Evolutionary conservation across 495 filamentous ascomycete genomes (phyloP).

Genomic region (Sabuloglossum arenarium): DNA sequence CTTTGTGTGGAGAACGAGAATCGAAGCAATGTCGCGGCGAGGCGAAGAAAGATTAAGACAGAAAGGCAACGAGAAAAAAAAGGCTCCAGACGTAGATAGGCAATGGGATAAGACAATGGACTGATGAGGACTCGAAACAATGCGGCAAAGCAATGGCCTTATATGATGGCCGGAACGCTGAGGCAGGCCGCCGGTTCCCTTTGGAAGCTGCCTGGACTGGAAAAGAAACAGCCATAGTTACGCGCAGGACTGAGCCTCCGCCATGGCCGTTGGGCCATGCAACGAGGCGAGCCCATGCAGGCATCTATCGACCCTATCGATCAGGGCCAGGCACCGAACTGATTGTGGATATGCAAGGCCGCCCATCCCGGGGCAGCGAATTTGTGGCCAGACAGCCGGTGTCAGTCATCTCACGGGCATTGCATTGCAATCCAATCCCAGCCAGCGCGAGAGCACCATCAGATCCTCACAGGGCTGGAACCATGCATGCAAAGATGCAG

Average conservation of each 20-base stretch:
- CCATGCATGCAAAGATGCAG: neutral
- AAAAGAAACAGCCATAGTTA: neutral
- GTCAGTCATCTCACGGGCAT: neutral
- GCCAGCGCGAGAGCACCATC: neutral
- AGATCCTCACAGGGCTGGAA: neutral
- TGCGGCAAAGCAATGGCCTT: neutral
- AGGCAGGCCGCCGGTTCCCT: neutral
- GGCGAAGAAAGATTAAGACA: neutral
- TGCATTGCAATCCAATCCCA: neutral
- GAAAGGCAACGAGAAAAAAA: neutral
- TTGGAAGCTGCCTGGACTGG: neutral
- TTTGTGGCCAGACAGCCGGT: neutral
- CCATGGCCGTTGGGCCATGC: conserved; percentile 1
- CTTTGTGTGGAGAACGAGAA: neutral
- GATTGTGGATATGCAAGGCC: neutral
- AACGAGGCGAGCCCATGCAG: neutral
- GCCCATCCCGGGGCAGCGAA: neutral
- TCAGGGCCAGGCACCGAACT: neutral
- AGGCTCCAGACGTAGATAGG: neutral
- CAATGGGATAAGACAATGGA: neutral
- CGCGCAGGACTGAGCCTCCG: neutral
- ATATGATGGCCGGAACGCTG: neutral
- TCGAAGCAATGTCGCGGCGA: neutral
- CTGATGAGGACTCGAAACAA: neutral
- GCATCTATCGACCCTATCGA: neutral